Evolutionary conservation across 192 early-diverging fungal genomes (phyloP).

Genomic region (Haplosporangium gracile): DNA sequence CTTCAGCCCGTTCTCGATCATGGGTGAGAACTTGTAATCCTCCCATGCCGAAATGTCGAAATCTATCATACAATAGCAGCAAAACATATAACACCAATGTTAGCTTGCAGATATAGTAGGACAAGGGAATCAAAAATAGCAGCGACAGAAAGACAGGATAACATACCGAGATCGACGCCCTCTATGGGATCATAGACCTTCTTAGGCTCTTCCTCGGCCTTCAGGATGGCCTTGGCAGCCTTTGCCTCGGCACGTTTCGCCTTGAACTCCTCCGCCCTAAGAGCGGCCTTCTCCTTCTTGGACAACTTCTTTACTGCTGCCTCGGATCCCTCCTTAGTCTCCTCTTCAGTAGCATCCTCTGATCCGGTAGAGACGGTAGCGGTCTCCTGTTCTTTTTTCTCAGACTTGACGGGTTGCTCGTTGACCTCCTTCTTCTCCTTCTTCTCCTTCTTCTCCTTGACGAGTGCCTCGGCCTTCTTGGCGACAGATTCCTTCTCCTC

Average conservation of each 20-base stretch:
- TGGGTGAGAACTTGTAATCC: conserved; percentile 65
- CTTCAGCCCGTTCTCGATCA: conserved; percentile 76
- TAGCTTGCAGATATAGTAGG: background rate
- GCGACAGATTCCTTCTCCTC: conserved; percentile 11
- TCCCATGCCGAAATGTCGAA: conserved; percentile 84
- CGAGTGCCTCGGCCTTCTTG: background rate
- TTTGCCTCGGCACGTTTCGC: conserved; percentile 30
- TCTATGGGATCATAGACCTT: conserved; percentile 45
- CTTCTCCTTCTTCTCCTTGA: conserved; percentile 19
- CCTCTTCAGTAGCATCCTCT: conserved; percentile 17
- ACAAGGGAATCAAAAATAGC: background rate
- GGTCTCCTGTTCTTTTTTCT: conserved; percentile 14
- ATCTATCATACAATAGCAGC: conserved; percentile 44
- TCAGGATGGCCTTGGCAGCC: conserved; percentile 25
- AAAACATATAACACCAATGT: background rate
- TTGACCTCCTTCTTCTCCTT: conserved; percentile 8
- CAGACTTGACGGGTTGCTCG: conserved; percentile 52
- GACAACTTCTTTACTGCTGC: conserved; percentile 23
- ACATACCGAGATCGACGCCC: conserved; percentile 58
- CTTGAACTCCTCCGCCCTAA: conserved; percentile 37
- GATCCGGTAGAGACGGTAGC: conserved; percentile 11
- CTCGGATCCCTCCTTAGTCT: background rate
- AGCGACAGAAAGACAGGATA: background rate
- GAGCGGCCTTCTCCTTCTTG: conserved; percentile 44
- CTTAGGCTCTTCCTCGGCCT: conserved; percentile 26